A percentile compares a stretch with the other conserved stretches of the same genome.
phyloP scores from a whole-genome alignment of 495 filamentous ascomycete genomes.

The Hyaloscypha variabilis region DNA sequence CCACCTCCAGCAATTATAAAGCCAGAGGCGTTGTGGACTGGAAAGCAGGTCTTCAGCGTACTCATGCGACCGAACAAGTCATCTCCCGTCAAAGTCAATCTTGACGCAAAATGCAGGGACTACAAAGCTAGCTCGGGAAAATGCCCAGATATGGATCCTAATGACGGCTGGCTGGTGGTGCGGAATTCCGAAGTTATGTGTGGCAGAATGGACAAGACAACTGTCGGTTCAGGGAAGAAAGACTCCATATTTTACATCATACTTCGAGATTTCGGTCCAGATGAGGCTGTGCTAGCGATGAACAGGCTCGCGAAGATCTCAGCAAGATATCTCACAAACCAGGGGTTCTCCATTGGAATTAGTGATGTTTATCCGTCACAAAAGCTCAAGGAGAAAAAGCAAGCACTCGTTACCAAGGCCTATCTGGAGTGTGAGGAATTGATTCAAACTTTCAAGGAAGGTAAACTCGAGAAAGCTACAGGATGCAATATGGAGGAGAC shows the following conservation, averaged over 20 bases:
- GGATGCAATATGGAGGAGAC: conserved; percentile 92
- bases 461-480: conserved; percentile 77
- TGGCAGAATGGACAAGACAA: conserved; percentile 96
- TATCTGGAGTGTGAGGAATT: conserved; percentile 82
- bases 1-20: conserved; percentile 85
- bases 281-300: conserved; percentile 88
- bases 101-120: conserved; percentile 89
- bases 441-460: conserved; percentile 77
- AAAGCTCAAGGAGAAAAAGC: conserved; percentile 68
- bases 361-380: conserved; percentile 85
- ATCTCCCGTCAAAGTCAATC: conserved; percentile 80
- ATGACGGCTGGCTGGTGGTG: conserved; percentile 88
- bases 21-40: conserved; percentile 90
- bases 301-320: conserved; percentile 91
- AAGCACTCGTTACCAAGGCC: conserved; percentile 72
- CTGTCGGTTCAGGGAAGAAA: conserved; percentile 94
- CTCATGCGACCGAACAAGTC: conserved; percentile 88
- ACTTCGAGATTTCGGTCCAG: conserved; percentile 88
- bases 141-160: conserved; percentile 74
- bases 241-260: conserved; percentile 97
- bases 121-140: conserved; percentile 60
- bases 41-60: conserved; percentile 95
- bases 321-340: conserved; percentile 82
- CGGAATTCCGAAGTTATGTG: conserved; percentile 98
- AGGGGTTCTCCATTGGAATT: conserved; percentile 96